A percentile compares a stretch with the other conserved stretches of the same genome.
phyloP scores from a whole-genome alignment of 2,329 filamentous ascomycete species.

The Colletotrichum tropicale region DNA sequence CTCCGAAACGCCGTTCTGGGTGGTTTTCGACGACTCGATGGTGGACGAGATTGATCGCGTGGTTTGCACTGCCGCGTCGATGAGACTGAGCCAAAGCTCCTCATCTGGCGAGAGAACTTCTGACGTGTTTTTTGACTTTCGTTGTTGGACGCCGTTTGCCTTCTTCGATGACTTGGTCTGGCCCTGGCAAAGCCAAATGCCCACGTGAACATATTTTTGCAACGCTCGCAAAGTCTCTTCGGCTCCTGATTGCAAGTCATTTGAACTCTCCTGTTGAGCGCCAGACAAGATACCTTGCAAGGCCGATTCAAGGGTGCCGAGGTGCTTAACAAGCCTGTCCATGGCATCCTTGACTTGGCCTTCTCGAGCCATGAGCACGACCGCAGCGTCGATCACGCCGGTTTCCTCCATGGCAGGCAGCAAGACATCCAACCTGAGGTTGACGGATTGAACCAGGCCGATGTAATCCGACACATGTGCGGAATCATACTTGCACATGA shows the following conservation, averaged over 20 bases:
- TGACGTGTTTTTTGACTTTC: conserved; percentile 52
- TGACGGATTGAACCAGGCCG: conserved; percentile 73
- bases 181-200: conserved; percentile 93
- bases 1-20: conserved; percentile 22
- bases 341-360: conserved; percentile 85
- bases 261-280: conserved; percentile 55
- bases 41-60: conserved; percentile 67
- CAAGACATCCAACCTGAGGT: conserved; percentile 74
- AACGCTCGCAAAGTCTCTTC: conserved; percentile 78
- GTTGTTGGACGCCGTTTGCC: conserved; percentile 46
- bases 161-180: conserved; percentile 70
- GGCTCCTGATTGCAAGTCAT: conserved; percentile 64
- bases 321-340: conserved; percentile 80
- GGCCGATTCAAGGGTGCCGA: conserved; percentile 80
- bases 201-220: conserved; percentile 89
- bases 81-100: conserved; percentile 63
- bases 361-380: conserved; percentile 88
- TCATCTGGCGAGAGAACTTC: conserved; percentile 59
- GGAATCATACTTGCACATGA: conserved; percentile 89
- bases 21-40: conserved; percentile 40
- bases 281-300: conserved; percentile 75
- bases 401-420: conserved; percentile 88
- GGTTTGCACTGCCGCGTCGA: conserved; percentile 65
- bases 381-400: conserved; percentile 89
- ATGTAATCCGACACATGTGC: conserved; percentile 86